These are phyloP conservation scores for Naganishia vaughanmartiniae DNA, from an alignment of 768 basidiomycete species.

Conservation along the genomic window DNA sequence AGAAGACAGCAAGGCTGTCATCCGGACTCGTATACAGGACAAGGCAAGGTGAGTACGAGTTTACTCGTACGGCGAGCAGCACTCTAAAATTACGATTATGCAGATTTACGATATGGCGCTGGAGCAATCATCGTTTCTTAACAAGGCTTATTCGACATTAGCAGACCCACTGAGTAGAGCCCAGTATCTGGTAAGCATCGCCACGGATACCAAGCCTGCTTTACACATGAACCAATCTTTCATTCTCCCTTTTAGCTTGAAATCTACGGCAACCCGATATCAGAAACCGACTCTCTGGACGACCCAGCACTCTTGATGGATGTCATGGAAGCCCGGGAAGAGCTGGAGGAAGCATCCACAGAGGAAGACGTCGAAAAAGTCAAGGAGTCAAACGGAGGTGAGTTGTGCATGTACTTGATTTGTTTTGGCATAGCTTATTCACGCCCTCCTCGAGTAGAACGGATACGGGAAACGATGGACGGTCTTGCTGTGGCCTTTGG, in stretches of 20 bases:
- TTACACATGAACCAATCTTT: background rate
- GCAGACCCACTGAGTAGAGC: constrained; percentile 70
- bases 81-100: constrained; percentile 18
- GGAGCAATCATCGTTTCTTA: constrained; percentile 71
- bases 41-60: constrained; percentile 59
- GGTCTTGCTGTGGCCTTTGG: constrained; percentile 60
- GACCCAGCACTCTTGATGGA: constrained; percentile 70
- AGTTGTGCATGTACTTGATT: constrained; percentile 39
- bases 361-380: constrained; percentile 59
- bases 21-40: constrained; percentile 78
- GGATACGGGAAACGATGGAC: constrained; percentile 57
- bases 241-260: constrained; percentile 54
- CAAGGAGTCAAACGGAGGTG: constrained; percentile 61
- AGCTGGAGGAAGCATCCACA: constrained; percentile 65
- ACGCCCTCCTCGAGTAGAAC: constrained; percentile 54
- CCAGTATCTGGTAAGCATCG: constrained; percentile 65
- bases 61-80: background rate
- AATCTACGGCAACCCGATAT: constrained; percentile 60
- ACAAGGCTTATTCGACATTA: constrained; percentile 75
- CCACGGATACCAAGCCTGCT: background rate
- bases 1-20: constrained; percentile 74
- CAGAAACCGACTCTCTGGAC: constrained; percentile 69
- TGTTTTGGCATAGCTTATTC: constrained; percentile 23
- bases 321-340: constrained; percentile 75
- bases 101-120: constrained; percentile 65